phyloP scores from a whole-genome alignment of 2,329 filamentous ascomycete genomes.

The Botrytis tulipae region DNA sequence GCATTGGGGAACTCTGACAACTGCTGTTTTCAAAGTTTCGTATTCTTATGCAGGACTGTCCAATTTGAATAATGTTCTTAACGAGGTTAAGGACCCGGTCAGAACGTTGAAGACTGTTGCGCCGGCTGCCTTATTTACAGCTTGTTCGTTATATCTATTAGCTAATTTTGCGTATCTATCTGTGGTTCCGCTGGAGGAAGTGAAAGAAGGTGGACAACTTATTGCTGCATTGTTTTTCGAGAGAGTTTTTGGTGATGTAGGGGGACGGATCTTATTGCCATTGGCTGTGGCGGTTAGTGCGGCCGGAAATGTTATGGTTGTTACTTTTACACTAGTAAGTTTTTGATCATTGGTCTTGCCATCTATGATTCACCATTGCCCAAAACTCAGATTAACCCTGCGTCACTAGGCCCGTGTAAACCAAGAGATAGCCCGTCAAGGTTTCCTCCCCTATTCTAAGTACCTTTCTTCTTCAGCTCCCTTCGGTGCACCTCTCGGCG shows the following conservation, averaged over 20 bases:
- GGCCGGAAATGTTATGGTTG: constrained; percentile 49
- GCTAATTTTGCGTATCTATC: constrained; percentile 61
- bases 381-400: constrained; percentile 5
- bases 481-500: constrained; percentile 36
- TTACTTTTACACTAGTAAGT: constrained; percentile 55
- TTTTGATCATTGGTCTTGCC: neutral
- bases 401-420: constrained; percentile 45
- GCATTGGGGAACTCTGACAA: constrained; percentile 63
- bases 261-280: constrained; percentile 45
- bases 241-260: constrained; percentile 48
- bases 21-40: constrained; percentile 55
- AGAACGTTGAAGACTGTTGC: constrained; percentile 57
- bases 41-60: constrained; percentile 55
- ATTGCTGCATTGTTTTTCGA: constrained; percentile 58
- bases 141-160: constrained; percentile 56
- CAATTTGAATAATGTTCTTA: constrained; percentile 56
- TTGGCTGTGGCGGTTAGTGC: constrained; percentile 49
- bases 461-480: constrained; percentile 37
- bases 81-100: constrained; percentile 56
- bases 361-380: too few species aligned
- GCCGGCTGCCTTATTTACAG: constrained; percentile 51
- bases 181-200: constrained; percentile 55
- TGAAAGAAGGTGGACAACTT: constrained; percentile 53
- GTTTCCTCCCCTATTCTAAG: constrained; percentile 46
- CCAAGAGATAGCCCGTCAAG: constrained; percentile 49